These are phyloP conservation scores for Capronia epimyces DNA, from an alignment of 2,329 filamentous ascomycete genomes.

Conservation along the genomic window DNA sequence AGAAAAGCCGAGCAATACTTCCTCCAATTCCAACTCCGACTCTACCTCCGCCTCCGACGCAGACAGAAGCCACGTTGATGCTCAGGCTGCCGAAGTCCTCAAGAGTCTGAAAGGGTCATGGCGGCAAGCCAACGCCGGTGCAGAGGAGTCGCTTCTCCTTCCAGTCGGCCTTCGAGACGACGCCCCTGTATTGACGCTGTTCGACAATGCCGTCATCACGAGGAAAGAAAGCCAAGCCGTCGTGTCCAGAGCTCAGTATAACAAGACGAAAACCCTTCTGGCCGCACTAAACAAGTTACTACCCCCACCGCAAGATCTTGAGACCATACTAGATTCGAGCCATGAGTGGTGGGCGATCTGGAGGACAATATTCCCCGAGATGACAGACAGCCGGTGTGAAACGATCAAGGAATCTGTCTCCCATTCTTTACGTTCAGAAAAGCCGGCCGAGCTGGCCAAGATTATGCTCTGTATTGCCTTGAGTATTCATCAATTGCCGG, in stretches of 20 bases:
- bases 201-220: conserved; percentile 37
- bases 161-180: conserved; percentile 32
- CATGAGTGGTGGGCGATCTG: conserved; percentile 34
- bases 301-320: conserved; percentile 33
- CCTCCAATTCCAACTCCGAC: neutral
- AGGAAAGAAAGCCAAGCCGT: conserved; percentile 31
- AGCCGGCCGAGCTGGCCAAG: conserved; percentile 39
- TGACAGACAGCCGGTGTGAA: conserved; percentile 29
- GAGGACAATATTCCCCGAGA: conserved; percentile 35
- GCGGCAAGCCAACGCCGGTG: conserved; percentile 7
- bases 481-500: conserved; percentile 40
- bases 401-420: conserved; percentile 36
- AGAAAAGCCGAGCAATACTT: conserved; percentile 18
- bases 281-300: conserved; percentile 34
- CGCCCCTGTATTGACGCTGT: conserved; percentile 36
- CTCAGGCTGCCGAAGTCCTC: conserved; percentile 29
- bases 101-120: conserved; percentile 28
- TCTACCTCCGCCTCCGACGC: neutral
- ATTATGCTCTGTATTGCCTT: conserved; percentile 43
- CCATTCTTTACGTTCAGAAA: conserved; percentile 34
- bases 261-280: conserved; percentile 28
- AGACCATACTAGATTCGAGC: conserved; percentile 33
- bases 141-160: conserved; percentile 23
- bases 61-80: conserved; percentile 25
- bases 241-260: conserved; percentile 29